Conservation (phyloP, 164 flowering plant species). For the Houttuynia cordata region DNA sequence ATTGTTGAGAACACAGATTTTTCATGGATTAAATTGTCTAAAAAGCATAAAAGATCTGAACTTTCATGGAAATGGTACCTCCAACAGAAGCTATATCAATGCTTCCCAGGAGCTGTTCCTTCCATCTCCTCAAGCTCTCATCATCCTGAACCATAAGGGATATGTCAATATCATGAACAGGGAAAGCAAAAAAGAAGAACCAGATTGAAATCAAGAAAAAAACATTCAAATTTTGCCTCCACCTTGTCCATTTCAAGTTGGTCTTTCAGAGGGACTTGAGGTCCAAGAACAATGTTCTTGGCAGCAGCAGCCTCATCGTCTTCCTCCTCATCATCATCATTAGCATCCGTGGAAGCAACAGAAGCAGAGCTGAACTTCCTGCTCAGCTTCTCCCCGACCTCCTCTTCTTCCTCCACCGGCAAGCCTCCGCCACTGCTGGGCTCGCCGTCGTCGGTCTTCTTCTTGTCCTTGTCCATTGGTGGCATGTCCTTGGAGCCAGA, state of each 20-base stretch:
- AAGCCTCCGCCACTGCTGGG: background rate
- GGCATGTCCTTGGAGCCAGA: slow-evolving; percentile 15
- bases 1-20: too few relatives aligned
- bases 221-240: background rate
- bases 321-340: slow-evolving; percentile 15
- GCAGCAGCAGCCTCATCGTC: too few relatives aligned
- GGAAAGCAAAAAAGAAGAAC: background rate
- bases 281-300: slow-evolving; percentile 24
- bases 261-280: slow-evolving; percentile 36
- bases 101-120: slow-evolving; percentile 43
- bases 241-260: slow-evolving; percentile 48
- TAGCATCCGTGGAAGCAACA: slow-evolving; percentile 7
- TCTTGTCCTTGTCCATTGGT: slow-evolving; percentile 18
- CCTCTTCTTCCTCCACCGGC: background rate
- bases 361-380: slow-evolving; percentile 15
- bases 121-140: slow-evolving; percentile 45
- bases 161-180: background rate
- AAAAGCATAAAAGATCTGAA: background rate
- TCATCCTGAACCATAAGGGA: slow-evolving; percentile 20
- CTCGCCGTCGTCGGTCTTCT: slow-evolving; percentile 3
- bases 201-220: background rate
- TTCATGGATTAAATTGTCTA: too few relatives aligned
- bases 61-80: slow-evolving; percentile 16
- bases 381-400: slow-evolving; percentile 4
- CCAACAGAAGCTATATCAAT: slow-evolving; percentile 33